Conservation (phyloP, 768 basidiomycete genomes). For the Auricularia cornea region DNA sequence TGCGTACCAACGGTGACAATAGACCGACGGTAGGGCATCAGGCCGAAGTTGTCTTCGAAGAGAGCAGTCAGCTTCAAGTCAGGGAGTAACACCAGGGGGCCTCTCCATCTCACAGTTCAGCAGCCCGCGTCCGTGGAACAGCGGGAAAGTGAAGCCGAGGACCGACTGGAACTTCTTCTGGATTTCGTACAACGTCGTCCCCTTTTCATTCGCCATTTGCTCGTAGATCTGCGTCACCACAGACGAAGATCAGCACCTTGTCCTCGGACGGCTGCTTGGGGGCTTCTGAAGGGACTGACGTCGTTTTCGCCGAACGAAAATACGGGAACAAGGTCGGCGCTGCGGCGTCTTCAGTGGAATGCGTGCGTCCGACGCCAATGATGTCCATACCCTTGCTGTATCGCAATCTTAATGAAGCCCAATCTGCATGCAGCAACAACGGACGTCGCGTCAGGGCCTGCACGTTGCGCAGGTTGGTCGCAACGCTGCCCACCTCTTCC, state of each 20-base stretch:
- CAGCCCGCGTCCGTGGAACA: constrained; percentile 95
- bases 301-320: constrained; percentile 99
- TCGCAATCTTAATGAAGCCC: constrained; percentile 93
- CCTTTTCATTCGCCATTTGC: constrained; percentile 93
- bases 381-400: constrained; percentile 81
- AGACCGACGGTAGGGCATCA: constrained; percentile 91
- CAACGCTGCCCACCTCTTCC: constrained; percentile 55
- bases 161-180: constrained; percentile 88
- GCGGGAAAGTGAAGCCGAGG: constrained; percentile 92
- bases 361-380: neutral
- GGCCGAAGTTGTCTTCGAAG: constrained; percentile 74
- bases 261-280: no score
- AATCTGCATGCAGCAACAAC: constrained; percentile 35
- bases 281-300: no score
- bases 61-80: neutral
- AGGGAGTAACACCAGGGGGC: constrained; percentile 2
- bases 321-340: constrained; percentile 93
- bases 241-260: neutral
- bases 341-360: constrained; percentile 19
- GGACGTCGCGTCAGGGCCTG: neutral
- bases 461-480: neutral
- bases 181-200: constrained; percentile 74
- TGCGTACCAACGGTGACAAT: constrained; percentile 70
- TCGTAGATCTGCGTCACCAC: constrained; percentile 69
- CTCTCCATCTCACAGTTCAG: constrained; percentile 93